Evolutionary conservation across 2,329 filamentous ascomycete species (phyloP), one percentile per base, ranked within the genome.

Genomic region (Sarocladium kiliense): DNA sequence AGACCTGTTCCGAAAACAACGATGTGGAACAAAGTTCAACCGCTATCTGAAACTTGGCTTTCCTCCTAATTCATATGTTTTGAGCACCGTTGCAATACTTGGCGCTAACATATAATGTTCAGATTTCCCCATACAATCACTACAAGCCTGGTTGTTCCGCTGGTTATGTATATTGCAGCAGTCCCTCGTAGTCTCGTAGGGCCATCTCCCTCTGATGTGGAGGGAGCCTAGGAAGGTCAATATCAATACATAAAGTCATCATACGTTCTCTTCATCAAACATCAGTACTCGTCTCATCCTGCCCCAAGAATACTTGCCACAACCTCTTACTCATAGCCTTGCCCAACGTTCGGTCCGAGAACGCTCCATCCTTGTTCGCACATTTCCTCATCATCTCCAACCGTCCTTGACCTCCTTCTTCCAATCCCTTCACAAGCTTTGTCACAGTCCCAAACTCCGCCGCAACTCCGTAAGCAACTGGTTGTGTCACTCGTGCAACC

Each of bases 1-100:
- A 90, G 87, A 91, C 87, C 87, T 91, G 87, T 87, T 87, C 87
- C 79, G 85, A 90, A 87, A 90, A 87, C 16, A 45, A 65, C 65
- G 61, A 78, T 89, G 86, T 88, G 79, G 86, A 88, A 79, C 76
- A 68, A 76, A 74, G 74, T 83, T 84, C 87, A 90, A 90, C 86
- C 87, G 86, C 87, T 90, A 84, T 89, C 86, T 89, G 86, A 89
- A 69, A 68, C 55, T 57, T 58, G 54, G 55, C 65, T 27, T 55
- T 59, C 47, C 32, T 53, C 60, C 57, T 56, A 55, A 54, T 44
- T 34, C 12, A 26, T 57, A 26, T 60, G 58, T 50, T 56, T 57
- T 55, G 42, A 34, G 54, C 54, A 19, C 14, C 32, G 39, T 45
- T 16, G 57, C 41, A 54, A 16, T n/a, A 50, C 51, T 50, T 39